Percentiles rank a stretch among this genome's conserved stretches.
phyloP scores from a whole-genome alignment of 2,329 filamentous ascomycete genomes.

The Penicillium brasilianum region DNA sequence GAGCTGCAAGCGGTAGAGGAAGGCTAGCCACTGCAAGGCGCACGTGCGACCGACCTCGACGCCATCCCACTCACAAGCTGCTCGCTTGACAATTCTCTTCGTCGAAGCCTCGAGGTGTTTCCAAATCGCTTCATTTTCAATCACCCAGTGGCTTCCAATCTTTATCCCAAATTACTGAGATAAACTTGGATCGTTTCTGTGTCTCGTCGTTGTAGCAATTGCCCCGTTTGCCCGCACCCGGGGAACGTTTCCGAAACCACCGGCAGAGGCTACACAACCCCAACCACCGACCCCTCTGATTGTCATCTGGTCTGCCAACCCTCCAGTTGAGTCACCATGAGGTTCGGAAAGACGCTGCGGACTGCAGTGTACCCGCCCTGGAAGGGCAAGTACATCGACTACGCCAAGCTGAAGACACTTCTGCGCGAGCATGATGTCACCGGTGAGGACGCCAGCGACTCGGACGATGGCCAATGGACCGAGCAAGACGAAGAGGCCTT shows the following conservation, averaged over 20 bases:
- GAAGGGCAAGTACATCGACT: constrained; percentile 95
- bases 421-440: constrained; percentile 74
- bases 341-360: constrained; percentile 88
- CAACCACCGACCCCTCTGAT: constrained; percentile 1
- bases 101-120: background rate
- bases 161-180: background rate
- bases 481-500: constrained; percentile 92
- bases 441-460: constrained; percentile 52
- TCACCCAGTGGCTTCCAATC: background rate
- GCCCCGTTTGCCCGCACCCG: background rate
- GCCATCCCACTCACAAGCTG: constrained; percentile 4
- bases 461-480: constrained; percentile 74
- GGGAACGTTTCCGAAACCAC: background rate
- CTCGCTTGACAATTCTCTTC: background rate
- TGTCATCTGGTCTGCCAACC: constrained; percentile 14
- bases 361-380: constrained; percentile 82
- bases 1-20: constrained; percentile 4
- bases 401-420: constrained; percentile 86
- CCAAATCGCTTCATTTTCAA: background rate
- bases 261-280: constrained; percentile 15
- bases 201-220: background rate
- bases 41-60: constrained; percentile 18
- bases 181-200: background rate
- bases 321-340: constrained; percentile 64
- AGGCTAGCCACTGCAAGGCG: constrained; percentile 12